Evolutionary conservation across 768 basidiomycete species (phyloP).

Genomic region (Suillus tomentosus): DNA sequence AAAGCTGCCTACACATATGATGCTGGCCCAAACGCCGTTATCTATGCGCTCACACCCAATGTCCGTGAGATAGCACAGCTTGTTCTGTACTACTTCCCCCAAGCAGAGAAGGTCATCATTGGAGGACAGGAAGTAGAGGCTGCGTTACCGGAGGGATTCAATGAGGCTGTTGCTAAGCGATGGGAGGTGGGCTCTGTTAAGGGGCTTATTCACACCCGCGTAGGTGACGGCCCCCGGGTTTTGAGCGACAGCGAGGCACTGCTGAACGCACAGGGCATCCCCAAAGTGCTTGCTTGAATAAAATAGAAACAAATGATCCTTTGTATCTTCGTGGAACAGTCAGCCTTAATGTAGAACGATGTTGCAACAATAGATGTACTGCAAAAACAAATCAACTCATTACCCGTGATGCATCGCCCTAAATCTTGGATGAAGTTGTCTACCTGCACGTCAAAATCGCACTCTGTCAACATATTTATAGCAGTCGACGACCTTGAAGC

Average conservation of each 20-base stretch:
- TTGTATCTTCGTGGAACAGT: background rate
- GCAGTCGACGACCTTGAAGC: background rate
- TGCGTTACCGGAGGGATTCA: constrained; percentile 69
- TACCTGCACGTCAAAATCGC: background rate
- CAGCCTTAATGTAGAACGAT: background rate
- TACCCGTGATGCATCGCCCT: no score
- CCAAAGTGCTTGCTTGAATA: constrained; percentile 49
- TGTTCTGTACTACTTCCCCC: constrained; percentile 87
- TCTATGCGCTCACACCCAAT: constrained; percentile 82
- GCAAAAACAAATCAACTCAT: background rate
- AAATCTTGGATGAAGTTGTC: background rate
- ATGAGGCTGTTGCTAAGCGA: constrained; percentile 70
- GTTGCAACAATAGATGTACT: background rate
- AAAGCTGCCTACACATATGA: constrained; percentile 99
- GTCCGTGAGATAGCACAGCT: constrained; percentile 76
- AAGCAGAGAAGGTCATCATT: constrained; percentile 54
- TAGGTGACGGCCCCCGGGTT: constrained; percentile 88
- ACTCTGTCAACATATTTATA: background rate
- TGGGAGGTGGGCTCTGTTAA: constrained; percentile 82
- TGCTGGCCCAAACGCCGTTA: constrained; percentile 97
- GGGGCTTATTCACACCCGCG: constrained; percentile 86
- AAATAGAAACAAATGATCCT: background rate
- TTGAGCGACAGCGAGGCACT: constrained; percentile 64
- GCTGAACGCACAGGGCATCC: constrained; percentile 68
- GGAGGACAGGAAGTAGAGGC: constrained; percentile 45